Conservation (phyloP, 2,329 filamentous ascomycete genomes). For the Sporothrix pallida region DNA sequence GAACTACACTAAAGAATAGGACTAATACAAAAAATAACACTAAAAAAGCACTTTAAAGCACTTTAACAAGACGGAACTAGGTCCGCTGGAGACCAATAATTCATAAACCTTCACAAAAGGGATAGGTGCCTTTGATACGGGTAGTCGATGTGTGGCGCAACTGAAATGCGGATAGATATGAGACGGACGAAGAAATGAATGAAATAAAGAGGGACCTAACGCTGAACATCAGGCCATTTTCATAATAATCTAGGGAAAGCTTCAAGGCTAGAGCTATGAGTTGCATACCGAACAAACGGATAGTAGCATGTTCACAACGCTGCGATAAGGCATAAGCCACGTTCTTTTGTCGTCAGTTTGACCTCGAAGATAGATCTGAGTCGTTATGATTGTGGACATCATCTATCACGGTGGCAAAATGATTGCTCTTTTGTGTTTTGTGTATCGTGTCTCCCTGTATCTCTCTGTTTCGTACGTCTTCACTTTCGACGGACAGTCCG, state of each 20-base stretch:
- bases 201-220: background rate
- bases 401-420: slow-evolving; percentile 8
- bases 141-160: background rate
- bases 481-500: background rate
- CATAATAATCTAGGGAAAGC: background rate
- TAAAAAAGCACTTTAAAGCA: background rate
- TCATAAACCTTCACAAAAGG: background rate
- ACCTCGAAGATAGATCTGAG: background rate
- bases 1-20: background rate
- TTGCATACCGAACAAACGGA: slow-evolving; percentile 14
- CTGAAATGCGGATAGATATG: background rate
- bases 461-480: background rate
- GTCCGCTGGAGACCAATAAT: slow-evolving; percentile 14
- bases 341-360: background rate
- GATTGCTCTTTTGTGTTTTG: background rate
- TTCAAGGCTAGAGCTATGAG: background rate
- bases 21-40: background rate
- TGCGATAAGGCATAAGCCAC: background rate
- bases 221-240: slow-evolving; percentile 4
- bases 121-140: background rate
- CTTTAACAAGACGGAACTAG: background rate
- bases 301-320: background rate
- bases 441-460: slow-evolving; percentile 1
- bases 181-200: background rate
- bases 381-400: background rate